These are phyloP conservation scores for Metarhizium rileyi DNA, from an alignment of 2,329 filamentous ascomycete genomes.

Conservation along the genomic window DNA sequence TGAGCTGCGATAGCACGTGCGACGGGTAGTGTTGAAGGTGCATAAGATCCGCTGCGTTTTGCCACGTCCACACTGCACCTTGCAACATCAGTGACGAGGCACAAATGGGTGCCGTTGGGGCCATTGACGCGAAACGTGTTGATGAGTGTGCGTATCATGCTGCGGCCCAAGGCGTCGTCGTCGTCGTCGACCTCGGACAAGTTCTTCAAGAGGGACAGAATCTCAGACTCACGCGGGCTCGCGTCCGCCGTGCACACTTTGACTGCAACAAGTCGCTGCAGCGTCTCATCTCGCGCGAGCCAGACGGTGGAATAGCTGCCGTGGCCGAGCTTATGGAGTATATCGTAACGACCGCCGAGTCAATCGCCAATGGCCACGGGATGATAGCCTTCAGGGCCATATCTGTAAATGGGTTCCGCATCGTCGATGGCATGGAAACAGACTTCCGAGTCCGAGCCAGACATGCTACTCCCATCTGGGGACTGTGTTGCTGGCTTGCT, in stretches of 20 bases:
- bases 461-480: too few species aligned
- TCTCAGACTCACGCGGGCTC: background rate
- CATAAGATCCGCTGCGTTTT: conserved; percentile 8
- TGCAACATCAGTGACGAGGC: conserved; percentile 14
- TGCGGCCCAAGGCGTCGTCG: background rate
- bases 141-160: conserved; percentile 11
- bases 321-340: conserved; percentile 32
- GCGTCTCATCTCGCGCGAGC: conserved; percentile 25
- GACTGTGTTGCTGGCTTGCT: too few species aligned
- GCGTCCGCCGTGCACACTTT: background rate
- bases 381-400: conserved; percentile 22
- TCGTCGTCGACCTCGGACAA: background rate
- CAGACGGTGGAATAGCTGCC: conserved; percentile 34
- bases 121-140: conserved; percentile 14
- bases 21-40: conserved; percentile 5
- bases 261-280: conserved; percentile 14
- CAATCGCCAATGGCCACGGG: conserved; percentile 29
- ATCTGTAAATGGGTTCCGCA: too few species aligned
- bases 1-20: conserved; percentile 15
- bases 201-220: background rate
- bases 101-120: conserved; percentile 14
- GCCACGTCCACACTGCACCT: conserved; percentile 14
- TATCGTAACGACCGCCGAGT: conserved; percentile 27
- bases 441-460: too few species aligned
- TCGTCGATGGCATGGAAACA: too few species aligned